Evolutionary conservation across 306 rosid genomes (phyloP).

Genomic region (Comarum palustre): DNA sequence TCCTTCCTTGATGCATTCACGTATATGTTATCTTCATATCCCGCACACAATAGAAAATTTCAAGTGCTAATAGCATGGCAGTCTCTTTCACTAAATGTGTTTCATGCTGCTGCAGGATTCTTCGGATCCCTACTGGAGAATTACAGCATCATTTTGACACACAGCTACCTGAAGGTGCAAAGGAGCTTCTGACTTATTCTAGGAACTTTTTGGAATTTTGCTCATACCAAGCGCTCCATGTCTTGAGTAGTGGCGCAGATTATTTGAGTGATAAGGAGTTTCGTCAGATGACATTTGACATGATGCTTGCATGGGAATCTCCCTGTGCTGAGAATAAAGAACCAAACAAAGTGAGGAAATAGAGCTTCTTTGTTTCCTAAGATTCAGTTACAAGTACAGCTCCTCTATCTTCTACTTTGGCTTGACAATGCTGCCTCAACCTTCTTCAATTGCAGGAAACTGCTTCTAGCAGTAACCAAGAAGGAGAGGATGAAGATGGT

Average conservation of each 20-base stretch:
- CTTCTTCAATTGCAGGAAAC: conserved; percentile 51
- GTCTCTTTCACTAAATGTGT: not conserved
- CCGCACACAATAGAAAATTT: not conserved
- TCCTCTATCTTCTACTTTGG: conserved; percentile 9
- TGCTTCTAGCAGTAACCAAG: conserved; percentile 36
- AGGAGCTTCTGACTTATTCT: conserved; percentile 63
- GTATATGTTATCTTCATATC: too few species aligned
- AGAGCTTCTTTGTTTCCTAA: not conserved
- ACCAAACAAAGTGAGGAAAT: conserved; percentile 41
- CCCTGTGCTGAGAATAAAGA: conserved; percentile 38
- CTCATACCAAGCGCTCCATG: conserved; percentile 63
- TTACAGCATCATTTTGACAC: conserved; percentile 68
- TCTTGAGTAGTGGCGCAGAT: conserved; percentile 34
- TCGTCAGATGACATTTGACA: conserved; percentile 68
- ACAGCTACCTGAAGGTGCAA: conserved; percentile 50
- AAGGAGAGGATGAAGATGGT: conserved; percentile 56
- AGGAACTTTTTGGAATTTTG: conserved; percentile 69
- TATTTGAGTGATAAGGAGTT: conserved; percentile 58
- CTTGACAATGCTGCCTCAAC: conserved; percentile 19
- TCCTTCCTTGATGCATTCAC: not conserved
- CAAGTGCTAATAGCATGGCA: not conserved
- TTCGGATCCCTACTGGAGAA: conserved; percentile 51
- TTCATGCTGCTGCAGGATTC: conserved; percentile 50
- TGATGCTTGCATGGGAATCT: conserved; percentile 99
- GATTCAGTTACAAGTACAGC: not conserved